Evolutionary conservation across 2,329 filamentous ascomycete species (phyloP).

Genomic region (Huntiella bhutanensis): DNA sequence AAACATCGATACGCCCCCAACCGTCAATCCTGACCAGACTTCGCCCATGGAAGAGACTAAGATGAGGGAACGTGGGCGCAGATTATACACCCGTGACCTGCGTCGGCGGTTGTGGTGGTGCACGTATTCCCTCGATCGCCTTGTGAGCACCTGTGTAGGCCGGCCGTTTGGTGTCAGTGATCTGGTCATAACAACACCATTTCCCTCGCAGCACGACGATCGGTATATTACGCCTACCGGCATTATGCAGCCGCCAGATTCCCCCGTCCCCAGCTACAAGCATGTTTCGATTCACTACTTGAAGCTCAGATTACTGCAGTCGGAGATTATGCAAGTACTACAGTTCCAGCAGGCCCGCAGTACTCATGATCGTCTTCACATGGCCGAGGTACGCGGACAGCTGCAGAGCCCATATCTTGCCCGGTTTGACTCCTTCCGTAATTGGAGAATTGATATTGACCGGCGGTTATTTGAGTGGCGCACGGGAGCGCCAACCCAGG

Average conservation of each 20-base stretch:
- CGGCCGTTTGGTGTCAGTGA: constrained; percentile 90
- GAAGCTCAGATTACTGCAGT: constrained; percentile 70
- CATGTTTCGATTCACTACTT: constrained; percentile 85
- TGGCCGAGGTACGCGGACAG: constrained; percentile 58
- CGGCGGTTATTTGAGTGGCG: constrained; percentile 73
- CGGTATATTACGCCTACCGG: constrained; percentile 67
- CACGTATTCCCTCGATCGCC: constrained; percentile 83
- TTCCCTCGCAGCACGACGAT: constrained; percentile 77
- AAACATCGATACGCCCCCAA: constrained; percentile 28
- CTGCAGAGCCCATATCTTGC: constrained; percentile 72
- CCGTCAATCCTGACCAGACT: constrained; percentile 13
- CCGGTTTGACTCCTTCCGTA: constrained; percentile 66
- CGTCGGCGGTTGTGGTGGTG: constrained; percentile 89
- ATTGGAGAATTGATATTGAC: constrained; percentile 80
- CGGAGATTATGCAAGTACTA: constrained; percentile 83
- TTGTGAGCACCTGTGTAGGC: constrained; percentile 86
- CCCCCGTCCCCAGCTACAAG: constrained; percentile 62
- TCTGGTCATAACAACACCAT: constrained; percentile 87
- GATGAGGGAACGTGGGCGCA: constrained; percentile 36
- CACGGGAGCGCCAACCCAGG: constrained; percentile 54
- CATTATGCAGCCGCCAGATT: constrained; percentile 43
- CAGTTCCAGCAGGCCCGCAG: constrained; percentile 80
- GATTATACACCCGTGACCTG: constrained; percentile 73
- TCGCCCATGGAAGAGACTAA: constrained; percentile 12
- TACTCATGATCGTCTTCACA: constrained; percentile 42